Evolutionary conservation across 75 land plant genomes (phyloP).

Genomic region (Ceratopteris richardii): DNA sequence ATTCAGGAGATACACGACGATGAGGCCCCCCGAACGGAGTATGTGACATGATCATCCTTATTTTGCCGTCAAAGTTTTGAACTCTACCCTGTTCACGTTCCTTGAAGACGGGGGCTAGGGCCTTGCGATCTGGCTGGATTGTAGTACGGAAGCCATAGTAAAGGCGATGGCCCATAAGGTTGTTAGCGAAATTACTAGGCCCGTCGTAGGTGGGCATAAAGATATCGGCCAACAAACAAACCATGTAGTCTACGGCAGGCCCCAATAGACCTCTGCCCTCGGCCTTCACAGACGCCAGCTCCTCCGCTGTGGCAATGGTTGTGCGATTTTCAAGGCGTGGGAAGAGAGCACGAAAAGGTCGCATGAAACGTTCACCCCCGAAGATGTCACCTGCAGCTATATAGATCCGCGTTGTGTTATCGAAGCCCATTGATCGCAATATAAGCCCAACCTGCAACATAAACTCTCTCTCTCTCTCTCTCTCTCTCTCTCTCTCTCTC

Average conservation of each 20-base stretch:
- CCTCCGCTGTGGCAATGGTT: slow-evolving; percentile 41
- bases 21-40: slow-evolving; percentile 68
- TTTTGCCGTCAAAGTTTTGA: slow-evolving; percentile 46
- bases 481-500: slow-evolving; percentile 1
- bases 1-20: slow-evolving; percentile 55
- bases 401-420: slow-evolving; percentile 82
- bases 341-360: slow-evolving; percentile 59
- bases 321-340: slow-evolving; percentile 76
- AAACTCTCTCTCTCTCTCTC: not conserved
- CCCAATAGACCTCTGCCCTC: slow-evolving; percentile 63
- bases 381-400: slow-evolving; percentile 90
- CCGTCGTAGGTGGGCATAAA: slow-evolving; percentile 99
- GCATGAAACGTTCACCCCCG: slow-evolving; percentile 88
- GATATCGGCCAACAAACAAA: slow-evolving; percentile 82
- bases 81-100: slow-evolving; percentile 44
- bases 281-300: slow-evolving; percentile 34
- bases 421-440: slow-evolving; percentile 77
- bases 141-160: slow-evolving; percentile 84
- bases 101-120: slow-evolving; percentile 76
- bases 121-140: slow-evolving; percentile 77
- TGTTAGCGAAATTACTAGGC: slow-evolving; percentile 97
- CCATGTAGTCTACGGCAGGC: slow-evolving; percentile 97
- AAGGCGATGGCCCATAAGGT: slow-evolving; percentile 83
- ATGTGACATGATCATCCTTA: slow-evolving; percentile 52
- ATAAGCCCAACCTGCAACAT: slow-evolving; percentile 80